A percentile compares a stretch with the other conserved stretches of the same genome.
phyloP scores from a whole-genome alignment of 2,329 filamentous ascomycete genomes.

The Beauveria pseudobassiana region DNA sequence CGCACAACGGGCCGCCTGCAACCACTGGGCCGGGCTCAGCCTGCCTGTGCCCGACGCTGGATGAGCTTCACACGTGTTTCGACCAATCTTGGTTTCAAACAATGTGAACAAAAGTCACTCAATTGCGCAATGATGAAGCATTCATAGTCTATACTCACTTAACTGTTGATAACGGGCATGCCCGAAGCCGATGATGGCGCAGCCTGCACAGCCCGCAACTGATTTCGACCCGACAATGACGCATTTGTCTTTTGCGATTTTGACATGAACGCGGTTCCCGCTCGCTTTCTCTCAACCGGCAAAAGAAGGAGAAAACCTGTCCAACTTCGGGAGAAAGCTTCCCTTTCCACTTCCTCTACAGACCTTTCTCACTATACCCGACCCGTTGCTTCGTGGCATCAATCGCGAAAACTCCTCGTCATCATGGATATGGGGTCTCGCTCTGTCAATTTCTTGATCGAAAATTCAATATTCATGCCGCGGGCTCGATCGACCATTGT shows the following conservation, averaged over 20 bases:
- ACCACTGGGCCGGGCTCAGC: conserved; percentile 3
- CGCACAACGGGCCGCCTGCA: conserved; percentile 8
- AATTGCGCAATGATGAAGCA: not conserved
- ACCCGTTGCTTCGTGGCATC: not conserved
- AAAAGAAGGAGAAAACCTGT: not conserved
- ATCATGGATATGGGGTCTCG: not conserved
- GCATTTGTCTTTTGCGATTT: not conserved
- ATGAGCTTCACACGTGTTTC: not conserved
- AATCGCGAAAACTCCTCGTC: too few species aligned
- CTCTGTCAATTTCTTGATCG: not conserved
- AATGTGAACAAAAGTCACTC: not conserved
- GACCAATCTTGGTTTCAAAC: not conserved
- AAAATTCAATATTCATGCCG: too few species aligned
- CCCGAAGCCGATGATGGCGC: not conserved
- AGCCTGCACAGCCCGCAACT: conserved; percentile 1
- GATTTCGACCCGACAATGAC: not conserved
- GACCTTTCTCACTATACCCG: not conserved
- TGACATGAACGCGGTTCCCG: not conserved
- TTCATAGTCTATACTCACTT: not conserved
- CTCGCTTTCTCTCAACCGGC: not conserved
- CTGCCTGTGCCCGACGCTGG: not conserved
- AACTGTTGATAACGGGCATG: not conserved
- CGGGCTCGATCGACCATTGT: too few species aligned
- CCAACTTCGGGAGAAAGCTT: not conserved
- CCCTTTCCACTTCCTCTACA: not conserved